Percentiles rank a stretch among this genome's conserved stretches.
Evolutionary conservation across 805 yeast genomes (phyloP).

Genomic region (Starmerella potacharoeniae): DNA sequence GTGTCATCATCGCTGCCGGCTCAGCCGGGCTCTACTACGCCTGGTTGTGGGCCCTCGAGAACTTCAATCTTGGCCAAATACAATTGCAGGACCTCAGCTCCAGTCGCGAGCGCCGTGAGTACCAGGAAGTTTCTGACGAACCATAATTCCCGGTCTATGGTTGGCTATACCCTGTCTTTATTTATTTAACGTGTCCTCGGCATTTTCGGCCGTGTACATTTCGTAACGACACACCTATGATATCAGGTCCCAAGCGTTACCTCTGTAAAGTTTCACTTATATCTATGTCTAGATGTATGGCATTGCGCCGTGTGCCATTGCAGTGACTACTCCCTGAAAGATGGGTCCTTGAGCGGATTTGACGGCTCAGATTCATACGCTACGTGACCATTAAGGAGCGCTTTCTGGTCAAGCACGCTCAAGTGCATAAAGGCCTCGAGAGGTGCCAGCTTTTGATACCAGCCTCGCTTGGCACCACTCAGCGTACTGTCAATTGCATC

Average conservation of each 20-base stretch:
- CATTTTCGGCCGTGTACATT: too few species aligned
- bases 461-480: too few species aligned
- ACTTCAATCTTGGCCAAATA: conserved; percentile 21
- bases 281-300: too few species aligned
- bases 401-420: background rate
- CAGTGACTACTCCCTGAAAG: too few species aligned
- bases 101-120: conserved; percentile 10
- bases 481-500: background rate
- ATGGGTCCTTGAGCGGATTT: too few species aligned
- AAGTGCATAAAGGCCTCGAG: background rate
- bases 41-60: conserved; percentile 22
- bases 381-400: background rate
- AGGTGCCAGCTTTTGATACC: background rate
- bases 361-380: background rate
- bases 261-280: too few species aligned
- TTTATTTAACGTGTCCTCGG: background rate
- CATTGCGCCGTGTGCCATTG: too few species aligned
- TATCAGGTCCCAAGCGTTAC: too few species aligned
- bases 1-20: conserved; percentile 9
- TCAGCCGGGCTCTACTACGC: conserved; percentile 15
- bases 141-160: background rate
- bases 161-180: background rate
- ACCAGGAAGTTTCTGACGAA: conserved; percentile 22
- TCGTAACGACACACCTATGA: too few species aligned
- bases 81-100: conserved; percentile 19